Evolutionary conservation across 306 rosid genomes (phyloP).

Genomic region (Begonia fuchsioides): DNA sequence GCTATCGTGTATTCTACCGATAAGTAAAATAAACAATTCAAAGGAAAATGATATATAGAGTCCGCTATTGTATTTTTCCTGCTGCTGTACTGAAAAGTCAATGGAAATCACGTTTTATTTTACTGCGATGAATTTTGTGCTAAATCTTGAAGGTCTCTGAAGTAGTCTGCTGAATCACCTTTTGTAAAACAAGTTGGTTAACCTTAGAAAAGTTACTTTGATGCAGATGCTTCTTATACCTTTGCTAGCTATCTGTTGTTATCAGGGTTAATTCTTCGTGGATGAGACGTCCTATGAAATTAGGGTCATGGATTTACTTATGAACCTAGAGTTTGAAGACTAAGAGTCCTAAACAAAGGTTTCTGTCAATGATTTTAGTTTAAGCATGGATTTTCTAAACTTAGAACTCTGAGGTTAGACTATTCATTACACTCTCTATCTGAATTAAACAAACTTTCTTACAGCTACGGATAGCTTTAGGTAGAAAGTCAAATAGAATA

Average conservation of each 20-base stretch:
- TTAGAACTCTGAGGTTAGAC: too few relatives aligned
- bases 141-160: too few relatives aligned
- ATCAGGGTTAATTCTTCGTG: slow-evolving; percentile 79
- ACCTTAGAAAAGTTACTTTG: too few relatives aligned
- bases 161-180: too few relatives aligned
- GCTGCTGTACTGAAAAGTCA: slow-evolving; percentile 27
- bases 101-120: slow-evolving; percentile 24
- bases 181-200: too few relatives aligned
- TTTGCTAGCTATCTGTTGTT: background rate
- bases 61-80: slow-evolving; percentile 1
- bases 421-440: too few relatives aligned
- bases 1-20: slow-evolving; percentile 57
- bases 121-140: too few relatives aligned
- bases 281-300: slow-evolving; percentile 62
- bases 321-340: slow-evolving; percentile 81
- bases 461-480: too few relatives aligned
- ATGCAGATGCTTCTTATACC: too few relatives aligned
- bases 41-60: background rate
- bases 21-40: slow-evolving; percentile 1
- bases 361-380: background rate
- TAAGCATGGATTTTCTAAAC: too few relatives aligned
- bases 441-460: too few relatives aligned
- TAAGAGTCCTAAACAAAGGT: slow-evolving; percentile 63
- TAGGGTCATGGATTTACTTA: slow-evolving; percentile 47
- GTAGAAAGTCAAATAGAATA: too few relatives aligned